A percentile compares a stretch with the other conserved stretches of the same genome.
phyloP scores from a whole-genome alignment of 2,329 filamentous ascomycete genomes.

The Acrocalymma vagum region DNA sequence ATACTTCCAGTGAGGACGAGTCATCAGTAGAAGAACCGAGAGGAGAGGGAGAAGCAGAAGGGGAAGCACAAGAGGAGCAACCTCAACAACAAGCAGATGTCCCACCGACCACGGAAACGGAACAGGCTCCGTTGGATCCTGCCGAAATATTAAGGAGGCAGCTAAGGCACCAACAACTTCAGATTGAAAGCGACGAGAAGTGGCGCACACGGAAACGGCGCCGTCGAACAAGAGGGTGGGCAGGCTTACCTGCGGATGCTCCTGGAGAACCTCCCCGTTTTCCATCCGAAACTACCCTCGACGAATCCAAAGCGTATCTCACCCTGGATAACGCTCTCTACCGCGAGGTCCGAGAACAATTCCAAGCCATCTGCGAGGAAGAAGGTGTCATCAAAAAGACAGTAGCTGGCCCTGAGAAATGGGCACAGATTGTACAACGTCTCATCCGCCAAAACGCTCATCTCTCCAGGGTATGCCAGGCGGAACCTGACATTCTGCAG shows the following conservation, averaged over 20 bases:
- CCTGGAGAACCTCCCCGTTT: constrained; percentile 75
- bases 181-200: constrained; percentile 68
- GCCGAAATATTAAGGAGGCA: constrained; percentile 37
- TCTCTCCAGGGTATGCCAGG: constrained; percentile 69
- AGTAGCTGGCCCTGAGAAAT: constrained; percentile 73
- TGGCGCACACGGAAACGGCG: constrained; percentile 72
- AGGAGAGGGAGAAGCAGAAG: constrained; percentile 8
- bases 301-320: constrained; percentile 77
- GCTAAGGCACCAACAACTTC: constrained; percentile 51
- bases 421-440: constrained; percentile 74
- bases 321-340: constrained; percentile 71
- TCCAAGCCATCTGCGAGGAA: constrained; percentile 74
- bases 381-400: constrained; percentile 78
- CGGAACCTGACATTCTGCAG: constrained; percentile 62
- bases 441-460: constrained; percentile 72
- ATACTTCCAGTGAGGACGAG: constrained; percentile 25
- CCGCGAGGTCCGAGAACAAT: constrained; percentile 69
- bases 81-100: constrained; percentile 9
- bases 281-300: constrained; percentile 82
- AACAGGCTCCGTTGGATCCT: constrained; percentile 21
- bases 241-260: constrained; percentile 72
- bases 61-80: constrained; percentile 3
- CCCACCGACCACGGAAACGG: constrained; percentile 8
- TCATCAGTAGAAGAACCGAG: constrained; percentile 15
- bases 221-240: constrained; percentile 73